A percentile compares a stretch with the other conserved stretches of the same genome.
phyloP scores from a whole-genome alignment of 257 asterid species.

The Solanum virginianum region DNA sequence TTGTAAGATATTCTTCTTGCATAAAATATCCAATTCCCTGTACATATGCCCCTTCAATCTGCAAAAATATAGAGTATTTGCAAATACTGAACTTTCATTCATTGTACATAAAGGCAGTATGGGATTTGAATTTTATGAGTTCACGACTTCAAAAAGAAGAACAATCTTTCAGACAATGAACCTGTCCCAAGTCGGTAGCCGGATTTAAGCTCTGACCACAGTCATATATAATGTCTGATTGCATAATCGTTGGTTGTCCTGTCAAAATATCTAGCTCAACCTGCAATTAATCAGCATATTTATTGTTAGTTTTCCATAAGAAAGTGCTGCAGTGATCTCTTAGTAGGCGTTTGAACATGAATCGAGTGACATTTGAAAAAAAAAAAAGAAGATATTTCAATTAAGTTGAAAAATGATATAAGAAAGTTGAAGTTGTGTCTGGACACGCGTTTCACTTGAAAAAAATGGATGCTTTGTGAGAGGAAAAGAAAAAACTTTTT shows the following conservation, averaged over 20 bases:
- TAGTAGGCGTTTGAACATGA: not conserved
- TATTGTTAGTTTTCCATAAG: not conserved
- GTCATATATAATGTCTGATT: not conserved
- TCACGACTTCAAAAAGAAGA: not conserved
- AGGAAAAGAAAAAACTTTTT: too few species aligned
- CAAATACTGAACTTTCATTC: not conserved
- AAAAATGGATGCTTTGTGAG: not conserved
- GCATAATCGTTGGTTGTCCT: slow-evolving; percentile 40
- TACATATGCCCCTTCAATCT: slow-evolving; percentile 85
- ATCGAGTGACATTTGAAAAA: too few species aligned
- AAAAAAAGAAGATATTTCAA: too few species aligned
- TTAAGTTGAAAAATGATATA: not conserved
- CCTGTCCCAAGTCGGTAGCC: too few species aligned
- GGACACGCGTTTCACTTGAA: not conserved
- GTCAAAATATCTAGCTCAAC: slow-evolving; percentile 55
- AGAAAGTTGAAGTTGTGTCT: not conserved
- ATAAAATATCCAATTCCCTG: slow-evolving; percentile 82
- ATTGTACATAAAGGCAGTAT: too few species aligned
- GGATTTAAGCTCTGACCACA: too few species aligned
- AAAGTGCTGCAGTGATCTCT: not conserved
- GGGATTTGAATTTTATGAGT: too few species aligned
- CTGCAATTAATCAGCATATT: slow-evolving; percentile 14
- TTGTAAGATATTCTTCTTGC: slow-evolving; percentile 60
- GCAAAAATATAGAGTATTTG: not conserved
- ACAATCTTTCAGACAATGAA: not conserved